A percentile compares a stretch with the other conserved stretches of the same genome.
phyloP scores from a whole-genome alignment of 2,329 filamentous ascomycete species.

The Pyrenochaeta sp. region DNA sequence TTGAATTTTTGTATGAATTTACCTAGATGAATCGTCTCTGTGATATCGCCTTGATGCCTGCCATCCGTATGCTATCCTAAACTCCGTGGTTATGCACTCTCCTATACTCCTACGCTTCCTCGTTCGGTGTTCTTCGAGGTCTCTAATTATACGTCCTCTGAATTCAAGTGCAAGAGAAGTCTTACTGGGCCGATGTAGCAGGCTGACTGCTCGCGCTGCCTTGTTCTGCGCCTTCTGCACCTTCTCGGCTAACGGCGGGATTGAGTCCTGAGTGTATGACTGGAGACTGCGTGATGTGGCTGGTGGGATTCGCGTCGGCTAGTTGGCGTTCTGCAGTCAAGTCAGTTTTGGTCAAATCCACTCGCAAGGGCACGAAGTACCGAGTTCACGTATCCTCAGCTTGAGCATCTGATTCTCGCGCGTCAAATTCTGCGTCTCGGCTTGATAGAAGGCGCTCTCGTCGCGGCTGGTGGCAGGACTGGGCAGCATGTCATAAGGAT shows the following conservation, averaged over 20 bases:
- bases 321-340: conserved; percentile 46
- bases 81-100: neutral
- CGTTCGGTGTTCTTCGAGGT: no score
- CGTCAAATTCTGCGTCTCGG: conserved; percentile 79
- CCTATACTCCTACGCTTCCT: neutral
- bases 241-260: conserved; percentile 27
- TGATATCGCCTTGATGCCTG: no score
- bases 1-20: no score
- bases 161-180: neutral
- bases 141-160: no score
- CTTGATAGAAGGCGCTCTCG: conserved; percentile 81
- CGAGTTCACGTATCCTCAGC: conserved; percentile 75
- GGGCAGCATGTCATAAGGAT: conserved; percentile 69
- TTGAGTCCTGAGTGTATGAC: conserved; percentile 37
- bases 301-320: conserved; percentile 41
- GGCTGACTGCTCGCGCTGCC: conserved; percentile 2
- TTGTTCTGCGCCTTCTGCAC: conserved; percentile 13
- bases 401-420: conserved; percentile 86
- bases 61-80: neutral
- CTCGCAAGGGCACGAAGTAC: conserved; percentile 50
- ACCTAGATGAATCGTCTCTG: no score
- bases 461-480: conserved; percentile 63
- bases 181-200: conserved; percentile 7
- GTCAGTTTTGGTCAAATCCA: conserved; percentile 5
- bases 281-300: conserved; percentile 43